Evolutionary conservation across 2,329 filamentous ascomycete species (phyloP).

Genomic region (Talaromyces sp.): DNA sequence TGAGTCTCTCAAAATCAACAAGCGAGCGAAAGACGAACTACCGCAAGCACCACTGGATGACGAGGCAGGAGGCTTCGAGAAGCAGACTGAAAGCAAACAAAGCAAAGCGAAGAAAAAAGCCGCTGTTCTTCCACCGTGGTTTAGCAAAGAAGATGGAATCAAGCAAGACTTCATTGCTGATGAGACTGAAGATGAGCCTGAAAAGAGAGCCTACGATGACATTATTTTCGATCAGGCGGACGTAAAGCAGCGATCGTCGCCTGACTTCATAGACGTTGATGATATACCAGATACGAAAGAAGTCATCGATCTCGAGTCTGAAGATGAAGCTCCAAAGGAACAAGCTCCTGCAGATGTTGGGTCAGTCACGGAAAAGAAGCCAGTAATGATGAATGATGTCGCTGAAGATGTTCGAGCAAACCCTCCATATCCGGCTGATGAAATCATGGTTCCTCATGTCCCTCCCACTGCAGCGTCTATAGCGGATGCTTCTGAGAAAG

Average conservation of each 20-base stretch:
- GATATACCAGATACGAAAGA: conserved; percentile 27
- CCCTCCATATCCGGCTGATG: conserved; percentile 15
- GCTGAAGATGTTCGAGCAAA: conserved; percentile 13
- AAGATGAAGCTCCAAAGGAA: conserved; percentile 14
- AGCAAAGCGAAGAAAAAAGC: conserved; percentile 29
- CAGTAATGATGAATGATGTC: conserved; percentile 10
- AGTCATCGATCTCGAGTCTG: conserved; percentile 32
- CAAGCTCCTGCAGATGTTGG: neutral
- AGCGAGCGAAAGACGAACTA: conserved; percentile 46
- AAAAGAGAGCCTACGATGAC: conserved; percentile 25
- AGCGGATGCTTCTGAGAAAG: conserved; percentile 21
- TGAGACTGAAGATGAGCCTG: conserved; percentile 24
- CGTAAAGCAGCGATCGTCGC: conserved; percentile 31
- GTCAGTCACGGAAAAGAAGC: neutral
- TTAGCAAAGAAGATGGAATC: conserved; percentile 34
- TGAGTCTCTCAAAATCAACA: conserved; percentile 70
- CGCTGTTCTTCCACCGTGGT: conserved; percentile 46
- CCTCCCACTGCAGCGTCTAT: conserved; percentile 25
- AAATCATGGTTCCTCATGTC: neutral
- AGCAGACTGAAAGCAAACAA: conserved; percentile 33
- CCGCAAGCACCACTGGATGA: conserved; percentile 51
- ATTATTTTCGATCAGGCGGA: conserved; percentile 26
- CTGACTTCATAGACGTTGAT: conserved; percentile 42
- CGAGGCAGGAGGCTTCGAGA: conserved; percentile 63
- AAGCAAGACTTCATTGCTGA: conserved; percentile 31